Base-by-base conservation (phyloP, 495 filamentous ascomycete genomes). In the Monascus purpureus region DNA sequence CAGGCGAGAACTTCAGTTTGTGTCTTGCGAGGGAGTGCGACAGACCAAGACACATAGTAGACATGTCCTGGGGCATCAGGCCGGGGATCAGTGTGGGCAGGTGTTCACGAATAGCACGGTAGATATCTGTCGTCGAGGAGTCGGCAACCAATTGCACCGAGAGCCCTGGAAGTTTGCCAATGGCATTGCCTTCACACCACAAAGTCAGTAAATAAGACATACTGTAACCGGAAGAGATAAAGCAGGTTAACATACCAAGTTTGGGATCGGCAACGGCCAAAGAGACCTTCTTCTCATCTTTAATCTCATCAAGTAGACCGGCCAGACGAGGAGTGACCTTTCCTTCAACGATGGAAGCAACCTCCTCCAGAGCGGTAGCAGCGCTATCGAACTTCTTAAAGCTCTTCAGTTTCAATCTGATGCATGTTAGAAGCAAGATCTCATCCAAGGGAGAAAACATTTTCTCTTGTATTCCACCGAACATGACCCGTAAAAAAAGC, bases 1-100 rank as follows among this genome's bases (percentile, higher is more conserved):
- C 90, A 28, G 90, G 80, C 3, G 86, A 94, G 66, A 99, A 99
- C 65, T 93, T 94, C 43, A 99, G 75, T 66, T 88, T 94, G 65
- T 99, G 87, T 37, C 90, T 77, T n/a, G 90, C 93, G 28, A 99
- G 72, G 24, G 85, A 93, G 64, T 99, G 90, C 11, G 92, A 93
- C 14, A 99, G 73, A 66, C 92, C 90, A 31, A 99, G 70, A 14
- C 80, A 75, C 84, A 95, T 96, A 47, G 84, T 83, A 38, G 80
- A 73, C 49, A 94, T 75, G 46, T 87, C 85, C 49, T 81, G 72
- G 26, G 83, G 77, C 4, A 78, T 63, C 38, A 99, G 75, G 28
- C 80, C 85, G 37, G 90, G 92, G 42, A 99, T 90, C 25, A 99
- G 66, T 13, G 88, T 82, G 33, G 82, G 73, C 25, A 99, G 67